These are phyloP conservation scores for Monosporascus sp. DNA, from an alignment of 2,329 filamentous ascomycete genomes.

Conservation along the genomic window DNA sequence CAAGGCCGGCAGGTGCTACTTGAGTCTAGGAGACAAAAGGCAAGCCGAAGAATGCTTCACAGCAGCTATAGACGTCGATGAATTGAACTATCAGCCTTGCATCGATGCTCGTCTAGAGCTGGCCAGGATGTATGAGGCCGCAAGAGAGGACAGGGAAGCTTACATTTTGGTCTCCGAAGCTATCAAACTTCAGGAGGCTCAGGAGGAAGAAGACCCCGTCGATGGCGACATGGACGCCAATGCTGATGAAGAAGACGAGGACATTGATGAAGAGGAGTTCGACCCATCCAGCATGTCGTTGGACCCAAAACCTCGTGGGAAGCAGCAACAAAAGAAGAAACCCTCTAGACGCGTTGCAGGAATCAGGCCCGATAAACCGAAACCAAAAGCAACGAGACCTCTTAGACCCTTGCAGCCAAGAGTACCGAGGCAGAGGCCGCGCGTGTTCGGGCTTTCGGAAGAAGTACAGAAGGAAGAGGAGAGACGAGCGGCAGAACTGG, in stretches of 20 bases:
- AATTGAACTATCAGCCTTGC: slow-evolving; percentile 45
- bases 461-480: slow-evolving; percentile 26
- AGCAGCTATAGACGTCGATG: slow-evolving; percentile 66
- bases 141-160: slow-evolving; percentile 69
- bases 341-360: neutral
- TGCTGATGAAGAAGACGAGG: slow-evolving; percentile 18
- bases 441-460: slow-evolving; percentile 25
- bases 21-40: slow-evolving; percentile 55
- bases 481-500: slow-evolving; percentile 26
- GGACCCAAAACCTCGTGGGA: slow-evolving; percentile 13
- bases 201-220: slow-evolving; percentile 22
- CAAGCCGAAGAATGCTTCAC: slow-evolving; percentile 76
- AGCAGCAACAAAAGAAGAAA: slow-evolving; percentile 23
- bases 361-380: slow-evolving; percentile 11
- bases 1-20: slow-evolving; percentile 64
- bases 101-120: slow-evolving; percentile 75
- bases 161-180: slow-evolving; percentile 73
- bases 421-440: slow-evolving; percentile 19
- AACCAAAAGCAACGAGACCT: slow-evolving; percentile 5
- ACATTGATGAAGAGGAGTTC: slow-evolving; percentile 18
- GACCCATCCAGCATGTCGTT: slow-evolving; percentile 11
- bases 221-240: slow-evolving; percentile 10
- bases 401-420: slow-evolving; percentile 17
- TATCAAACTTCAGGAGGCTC: slow-evolving; percentile 55
- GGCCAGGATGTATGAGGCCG: slow-evolving; percentile 77